A percentile compares a stretch with the other conserved stretches of the same genome.
These are phyloP conservation scores for Xerocomellus chrysenteron DNA, from an alignment of 768 basidiomycete genomes.

Conservation along the genomic window DNA sequence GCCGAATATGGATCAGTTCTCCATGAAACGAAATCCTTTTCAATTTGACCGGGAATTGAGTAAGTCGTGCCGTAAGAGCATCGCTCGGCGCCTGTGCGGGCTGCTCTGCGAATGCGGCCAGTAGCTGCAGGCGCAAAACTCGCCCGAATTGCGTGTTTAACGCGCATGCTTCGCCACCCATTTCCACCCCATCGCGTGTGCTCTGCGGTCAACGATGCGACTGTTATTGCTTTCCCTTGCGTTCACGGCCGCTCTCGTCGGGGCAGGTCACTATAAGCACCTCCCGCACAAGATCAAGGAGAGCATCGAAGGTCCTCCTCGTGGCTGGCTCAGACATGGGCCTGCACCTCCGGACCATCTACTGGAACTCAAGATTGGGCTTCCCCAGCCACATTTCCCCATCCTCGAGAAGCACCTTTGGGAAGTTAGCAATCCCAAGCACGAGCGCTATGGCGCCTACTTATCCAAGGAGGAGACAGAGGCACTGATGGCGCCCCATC, in stretches of 20 bases:
- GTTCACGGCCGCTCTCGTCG: constrained; percentile 11
- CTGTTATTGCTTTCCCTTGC: constrained; percentile 10
- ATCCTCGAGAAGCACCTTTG: constrained; percentile 51
- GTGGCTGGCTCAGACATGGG: constrained; percentile 46
- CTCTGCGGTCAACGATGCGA: constrained; percentile 8
- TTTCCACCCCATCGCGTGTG: not conserved
- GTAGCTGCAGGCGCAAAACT: not conserved
- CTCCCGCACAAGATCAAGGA: constrained; percentile 46
- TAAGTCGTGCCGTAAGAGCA: too few species aligned
- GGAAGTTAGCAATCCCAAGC: constrained; percentile 58
- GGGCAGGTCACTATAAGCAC: constrained; percentile 9
- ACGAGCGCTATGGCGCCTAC: constrained; percentile 53
- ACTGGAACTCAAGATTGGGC: constrained; percentile 58
- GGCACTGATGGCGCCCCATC: constrained; percentile 56
- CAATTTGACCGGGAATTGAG: too few species aligned
- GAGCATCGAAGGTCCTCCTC: constrained; percentile 40
- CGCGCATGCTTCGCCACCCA: too few species aligned
- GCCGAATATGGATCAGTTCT: too few species aligned
- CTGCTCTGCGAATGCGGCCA: too few species aligned
- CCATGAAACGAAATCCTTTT: too few species aligned
- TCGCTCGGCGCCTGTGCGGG: too few species aligned
- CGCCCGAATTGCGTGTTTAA: too few species aligned
- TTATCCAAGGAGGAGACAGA: constrained; percentile 64
- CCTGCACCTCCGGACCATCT: constrained; percentile 44
- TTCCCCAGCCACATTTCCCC: constrained; percentile 52